A percentile compares a stretch with the other conserved stretches of the same genome.
phyloP scores from a whole-genome alignment of 169 alveolate genomes.

The Babesia bigemina region DNA sequence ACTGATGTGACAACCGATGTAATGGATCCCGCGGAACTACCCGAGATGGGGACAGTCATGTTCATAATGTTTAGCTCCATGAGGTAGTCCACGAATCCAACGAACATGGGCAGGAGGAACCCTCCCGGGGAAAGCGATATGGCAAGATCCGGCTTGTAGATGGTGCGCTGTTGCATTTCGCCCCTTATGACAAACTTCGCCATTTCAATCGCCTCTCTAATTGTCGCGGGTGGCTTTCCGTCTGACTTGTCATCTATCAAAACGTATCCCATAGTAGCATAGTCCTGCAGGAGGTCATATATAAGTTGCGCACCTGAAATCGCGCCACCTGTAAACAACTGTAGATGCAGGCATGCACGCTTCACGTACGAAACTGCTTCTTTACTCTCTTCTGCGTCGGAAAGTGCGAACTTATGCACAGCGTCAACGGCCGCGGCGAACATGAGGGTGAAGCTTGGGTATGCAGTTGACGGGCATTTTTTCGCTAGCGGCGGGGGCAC shows the following conservation, averaged over 20 bases:
- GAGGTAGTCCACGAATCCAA: conserved; percentile 70
- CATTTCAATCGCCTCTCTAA: not conserved
- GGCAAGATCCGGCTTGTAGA: conserved; percentile 36
- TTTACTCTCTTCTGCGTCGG: too few relatives aligned
- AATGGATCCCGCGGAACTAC: conserved; percentile 76
- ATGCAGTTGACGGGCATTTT: not conserved
- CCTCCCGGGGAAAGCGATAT: conserved; percentile 76
- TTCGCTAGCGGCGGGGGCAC: not conserved
- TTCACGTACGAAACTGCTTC: not conserved
- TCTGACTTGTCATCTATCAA: not conserved
- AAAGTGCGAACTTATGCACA: not conserved
- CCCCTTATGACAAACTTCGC: not conserved
- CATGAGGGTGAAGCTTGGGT: conserved; percentile 23
- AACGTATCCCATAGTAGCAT: not conserved
- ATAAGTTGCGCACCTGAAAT: not conserved
- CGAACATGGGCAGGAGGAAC: conserved; percentile 64
- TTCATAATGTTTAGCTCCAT: conserved; percentile 70
- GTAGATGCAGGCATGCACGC: conserved; percentile 10
- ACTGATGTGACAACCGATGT: conserved; percentile 57
- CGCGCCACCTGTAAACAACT: conserved; percentile 20
- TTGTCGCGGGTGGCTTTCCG: not conserved
- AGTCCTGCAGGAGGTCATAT: conserved; percentile 10
- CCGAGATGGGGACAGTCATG: conserved; percentile 70
- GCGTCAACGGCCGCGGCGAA: conserved; percentile 18
- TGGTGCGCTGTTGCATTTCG: not conserved